Percentiles rank a stretch among this genome's conserved stretches.
Conservation (phyloP, 2,329 filamentous ascomycete genomes). For the Botryosphaeria dothidea region DNA sequence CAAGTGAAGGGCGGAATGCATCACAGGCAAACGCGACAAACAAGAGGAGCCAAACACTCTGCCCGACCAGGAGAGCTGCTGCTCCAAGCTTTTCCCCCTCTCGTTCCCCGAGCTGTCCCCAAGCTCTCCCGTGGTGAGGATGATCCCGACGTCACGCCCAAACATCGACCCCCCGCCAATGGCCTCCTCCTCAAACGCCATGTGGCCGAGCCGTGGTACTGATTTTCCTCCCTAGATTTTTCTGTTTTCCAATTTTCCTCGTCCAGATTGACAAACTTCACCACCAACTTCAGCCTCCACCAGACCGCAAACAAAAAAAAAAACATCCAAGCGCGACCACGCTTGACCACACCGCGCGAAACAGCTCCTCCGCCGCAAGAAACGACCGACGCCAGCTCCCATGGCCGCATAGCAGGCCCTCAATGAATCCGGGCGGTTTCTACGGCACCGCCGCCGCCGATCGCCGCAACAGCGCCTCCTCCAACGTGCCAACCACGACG, state of each 20-base stretch:
- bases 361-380: neutral
- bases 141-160: neutral
- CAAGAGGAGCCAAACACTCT: neutral
- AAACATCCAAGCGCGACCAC: too few species aligned
- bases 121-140: neutral
- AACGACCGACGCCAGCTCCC: neutral
- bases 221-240: neutral
- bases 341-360: too few species aligned
- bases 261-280: too few species aligned
- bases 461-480: neutral
- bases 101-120: neutral
- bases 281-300: neutral
- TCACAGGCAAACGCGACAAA: conserved; percentile 2
- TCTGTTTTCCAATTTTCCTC: neutral
- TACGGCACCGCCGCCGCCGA: neutral
- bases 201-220: neutral
- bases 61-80: neutral
- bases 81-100: neutral
- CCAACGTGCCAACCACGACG: neutral
- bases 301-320: neutral
- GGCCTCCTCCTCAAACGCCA: neutral
- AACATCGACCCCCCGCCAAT: neutral
- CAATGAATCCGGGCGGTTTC: conserved; percentile 2
- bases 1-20: neutral
- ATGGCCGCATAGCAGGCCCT: neutral